These are phyloP conservation scores for Crithidia sp. DNA, from an alignment of 208 protist genomes.

Conservation along the genomic window DNA sequence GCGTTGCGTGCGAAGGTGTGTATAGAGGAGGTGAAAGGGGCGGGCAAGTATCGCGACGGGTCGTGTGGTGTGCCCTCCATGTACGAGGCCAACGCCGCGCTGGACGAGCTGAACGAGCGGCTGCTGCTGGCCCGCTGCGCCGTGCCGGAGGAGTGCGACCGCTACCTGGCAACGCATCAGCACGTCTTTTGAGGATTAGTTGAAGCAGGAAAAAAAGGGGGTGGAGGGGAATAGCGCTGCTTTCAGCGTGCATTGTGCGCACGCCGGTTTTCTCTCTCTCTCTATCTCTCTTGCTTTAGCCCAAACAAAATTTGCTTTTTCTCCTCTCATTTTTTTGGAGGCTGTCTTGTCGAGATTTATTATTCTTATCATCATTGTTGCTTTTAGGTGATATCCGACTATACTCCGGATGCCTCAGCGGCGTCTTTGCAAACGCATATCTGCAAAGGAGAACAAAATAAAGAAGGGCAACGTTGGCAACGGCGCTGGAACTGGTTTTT, in stretches of 20 bases:
- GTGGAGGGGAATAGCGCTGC: too few relatives aligned
- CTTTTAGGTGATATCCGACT: too few relatives aligned
- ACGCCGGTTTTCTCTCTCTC: background rate
- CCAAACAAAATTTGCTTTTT: background rate
- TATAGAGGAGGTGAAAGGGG: constrained; percentile 29
- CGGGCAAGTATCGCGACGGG: background rate
- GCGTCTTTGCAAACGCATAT: too few relatives aligned
- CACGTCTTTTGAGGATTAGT: constrained; percentile 24
- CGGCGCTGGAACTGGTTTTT: too few relatives aligned
- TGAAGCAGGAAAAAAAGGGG: background rate
- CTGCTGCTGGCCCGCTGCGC: constrained; percentile 51
- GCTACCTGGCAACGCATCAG: constrained; percentile 35
- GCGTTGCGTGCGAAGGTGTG: constrained; percentile 29
- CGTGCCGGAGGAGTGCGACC: constrained; percentile 51
- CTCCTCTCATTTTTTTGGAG: background rate
- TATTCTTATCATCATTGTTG: too few relatives aligned
- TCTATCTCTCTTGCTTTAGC: too few relatives aligned
- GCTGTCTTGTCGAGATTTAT: too few relatives aligned
- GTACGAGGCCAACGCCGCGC: constrained; percentile 21
- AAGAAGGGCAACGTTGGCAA: too few relatives aligned
- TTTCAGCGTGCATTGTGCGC: too few relatives aligned
- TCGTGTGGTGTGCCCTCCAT: constrained; percentile 2
- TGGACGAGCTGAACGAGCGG: constrained; percentile 41
- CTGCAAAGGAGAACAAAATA: too few relatives aligned
- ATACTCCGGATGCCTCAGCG: too few relatives aligned